Evolutionary conservation across 139 green algal species (phyloP).

Genomic region (Chara braunii): DNA sequence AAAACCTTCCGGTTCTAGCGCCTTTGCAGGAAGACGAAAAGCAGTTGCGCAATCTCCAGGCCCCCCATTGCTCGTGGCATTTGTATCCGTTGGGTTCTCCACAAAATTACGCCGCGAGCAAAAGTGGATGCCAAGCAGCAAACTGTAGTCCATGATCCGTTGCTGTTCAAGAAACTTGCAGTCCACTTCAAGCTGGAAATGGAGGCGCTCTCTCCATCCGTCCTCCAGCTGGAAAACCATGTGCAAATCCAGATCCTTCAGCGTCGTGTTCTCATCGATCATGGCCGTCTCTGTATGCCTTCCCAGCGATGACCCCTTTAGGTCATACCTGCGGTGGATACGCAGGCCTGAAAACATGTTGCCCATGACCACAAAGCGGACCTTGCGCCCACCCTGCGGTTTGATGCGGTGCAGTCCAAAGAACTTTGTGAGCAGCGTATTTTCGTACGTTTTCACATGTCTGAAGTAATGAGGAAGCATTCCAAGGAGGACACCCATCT

Average conservation of each 20-base stretch:
- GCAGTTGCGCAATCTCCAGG: too few species aligned
- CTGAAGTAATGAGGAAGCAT: constrained; percentile 72
- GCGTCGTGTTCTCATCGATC: constrained; percentile 43
- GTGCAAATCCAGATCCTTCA: constrained; percentile 82
- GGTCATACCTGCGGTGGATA: constrained; percentile 82
- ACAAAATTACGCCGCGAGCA: too few species aligned
- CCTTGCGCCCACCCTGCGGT: not conserved
- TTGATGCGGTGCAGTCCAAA: constrained; percentile 76
- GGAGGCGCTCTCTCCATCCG: constrained; percentile 32
- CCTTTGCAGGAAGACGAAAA: too few species aligned
- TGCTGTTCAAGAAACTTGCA: constrained; percentile 51
- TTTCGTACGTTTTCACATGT: constrained; percentile 57
- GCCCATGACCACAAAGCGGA: constrained; percentile 89
- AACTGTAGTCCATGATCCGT: constrained; percentile 85
- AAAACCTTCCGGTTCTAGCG: too few species aligned
- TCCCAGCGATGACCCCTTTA: constrained; percentile 84
- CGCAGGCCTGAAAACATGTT: constrained; percentile 83
- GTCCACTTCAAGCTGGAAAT: constrained; percentile 56
- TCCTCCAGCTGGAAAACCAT: constrained; percentile 45
- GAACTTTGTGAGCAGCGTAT: constrained; percentile 79
- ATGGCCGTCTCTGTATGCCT: constrained; percentile 40
- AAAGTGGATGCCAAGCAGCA: constrained; percentile 69
- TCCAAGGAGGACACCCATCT: constrained; percentile 65
- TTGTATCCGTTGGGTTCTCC: too few species aligned
- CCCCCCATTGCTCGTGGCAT: too few species aligned